Base-by-base conservation (phyloP, 108 stramenopile genomes). In the Nitzschia palea region DNA sequence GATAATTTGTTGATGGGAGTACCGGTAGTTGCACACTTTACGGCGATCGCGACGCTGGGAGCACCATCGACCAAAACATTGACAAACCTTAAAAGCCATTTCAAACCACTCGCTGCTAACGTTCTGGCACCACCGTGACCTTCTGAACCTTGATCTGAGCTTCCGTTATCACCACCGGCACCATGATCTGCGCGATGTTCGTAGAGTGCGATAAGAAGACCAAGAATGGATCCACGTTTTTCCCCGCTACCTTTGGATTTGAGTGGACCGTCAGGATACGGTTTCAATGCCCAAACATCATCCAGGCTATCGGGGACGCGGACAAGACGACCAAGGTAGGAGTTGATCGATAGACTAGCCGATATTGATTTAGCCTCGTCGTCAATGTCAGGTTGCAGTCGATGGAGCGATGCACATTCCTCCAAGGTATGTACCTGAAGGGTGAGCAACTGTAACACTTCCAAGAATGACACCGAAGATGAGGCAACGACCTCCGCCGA, bases 351-450 rank as follows among this genome's bases (percentile, higher is more conserved):
- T 40, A 94, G 68, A 37, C 85, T 63, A 27, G 89, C 59, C 18
- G 93, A 94, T 29, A 91, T 48, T 20, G 73, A 40, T 68, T 80
- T 87, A 1, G 88, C 84, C 66, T 94, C 93, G n/a, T 86, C 84
- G 42, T 94, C 93, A 20, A 94, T 65, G 72, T 83, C 84, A 1
- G 89, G 75, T 53, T 87, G 78, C 29, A 62, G 34, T 28, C 77
- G 54, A 73, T 94, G 85, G 36, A 94, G 73, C 44, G 71, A 80
- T 28, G 88, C 84, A 64, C 89, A 91, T 64, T 94, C 86, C 67
- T 94, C 89, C 22, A 94, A 82, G 8, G 90, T 91, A 63, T 95
- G 91, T 27, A 88, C 84, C 75, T 95, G 94, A 3, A 95, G 84
- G 17, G 94, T 95, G 35, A 91, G 55, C 32, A 95, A 77, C 44